These are phyloP conservation scores for Aspergillus luchuensis DNA, from an alignment of 2,329 filamentous ascomycete genomes.

Conservation along the genomic window DNA sequence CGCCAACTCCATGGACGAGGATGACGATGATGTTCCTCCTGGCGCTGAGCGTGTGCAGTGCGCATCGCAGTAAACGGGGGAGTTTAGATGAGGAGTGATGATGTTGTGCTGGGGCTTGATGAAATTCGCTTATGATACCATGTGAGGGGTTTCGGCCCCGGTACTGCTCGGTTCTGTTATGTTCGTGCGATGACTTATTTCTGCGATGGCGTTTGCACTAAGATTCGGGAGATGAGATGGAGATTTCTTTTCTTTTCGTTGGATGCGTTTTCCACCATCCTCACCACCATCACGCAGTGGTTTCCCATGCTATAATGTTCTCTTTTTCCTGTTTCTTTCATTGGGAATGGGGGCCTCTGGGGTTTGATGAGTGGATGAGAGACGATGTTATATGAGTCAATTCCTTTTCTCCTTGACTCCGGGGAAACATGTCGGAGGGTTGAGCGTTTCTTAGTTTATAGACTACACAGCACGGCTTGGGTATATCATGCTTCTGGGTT, in stretches of 20 bases:
- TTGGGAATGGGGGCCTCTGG: conserved; percentile 15
- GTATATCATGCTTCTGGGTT: conserved; percentile 10
- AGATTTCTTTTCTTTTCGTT: conserved; percentile 19
- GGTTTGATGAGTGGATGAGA: conserved; percentile 21
- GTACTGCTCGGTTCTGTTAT: conserved; percentile 25
- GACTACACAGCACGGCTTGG: conserved; percentile 26
- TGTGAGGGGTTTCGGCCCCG: conserved; percentile 28
- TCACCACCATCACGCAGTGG: conserved; percentile 19
- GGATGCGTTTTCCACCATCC: conserved; percentile 19
- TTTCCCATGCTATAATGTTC: conserved; percentile 26
- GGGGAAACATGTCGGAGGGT: conserved; percentile 14
- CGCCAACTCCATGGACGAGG: conserved; percentile 66
- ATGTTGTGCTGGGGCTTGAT: conserved; percentile 30
- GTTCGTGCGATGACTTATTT: conserved; percentile 31
- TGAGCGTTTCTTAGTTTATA: conserved; percentile 25
- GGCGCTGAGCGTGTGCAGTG: conserved; percentile 56
- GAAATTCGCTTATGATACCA: conserved; percentile 43
- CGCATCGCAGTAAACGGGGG: conserved; percentile 51
- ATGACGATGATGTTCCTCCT: conserved; percentile 60
- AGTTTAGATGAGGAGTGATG: conserved; percentile 14
- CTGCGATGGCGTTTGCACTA: conserved; percentile 41
- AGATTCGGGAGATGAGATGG: conserved; percentile 34
- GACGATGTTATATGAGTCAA: conserved; percentile 15
- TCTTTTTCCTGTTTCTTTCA: conserved; percentile 17
- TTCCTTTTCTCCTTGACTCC: conserved; percentile 13